Conservation (phyloP, 495 filamentous ascomycete species). For the Neurospora cerealis region DNA sequence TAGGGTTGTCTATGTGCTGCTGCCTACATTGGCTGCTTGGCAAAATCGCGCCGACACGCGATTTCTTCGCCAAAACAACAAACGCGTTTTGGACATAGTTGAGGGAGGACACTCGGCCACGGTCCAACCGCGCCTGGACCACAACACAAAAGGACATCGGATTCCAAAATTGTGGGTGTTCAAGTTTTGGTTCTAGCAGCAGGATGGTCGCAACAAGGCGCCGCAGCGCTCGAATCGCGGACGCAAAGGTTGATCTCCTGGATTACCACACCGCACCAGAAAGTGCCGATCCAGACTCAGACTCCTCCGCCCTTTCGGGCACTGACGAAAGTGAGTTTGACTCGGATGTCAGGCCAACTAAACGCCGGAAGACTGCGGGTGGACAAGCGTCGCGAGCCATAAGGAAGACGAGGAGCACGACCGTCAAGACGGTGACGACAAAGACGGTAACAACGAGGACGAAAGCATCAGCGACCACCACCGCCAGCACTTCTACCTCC, state of each 20-base stretch:
- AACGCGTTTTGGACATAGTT: neutral
- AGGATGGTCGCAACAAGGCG: neutral
- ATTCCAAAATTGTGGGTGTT: neutral
- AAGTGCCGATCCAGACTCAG: neutral
- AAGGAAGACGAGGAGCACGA: neutral
- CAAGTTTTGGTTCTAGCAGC: neutral
- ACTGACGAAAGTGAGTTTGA: neutral
- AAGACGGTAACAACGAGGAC: neutral
- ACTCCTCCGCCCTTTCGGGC: neutral
- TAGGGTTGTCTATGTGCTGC: too few species aligned
- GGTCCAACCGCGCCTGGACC: accelerated
- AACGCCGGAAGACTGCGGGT: neutral
- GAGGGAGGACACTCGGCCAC: neutral
- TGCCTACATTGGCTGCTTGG: neutral
- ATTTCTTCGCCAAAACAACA: neutral
- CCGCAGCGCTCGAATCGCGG: neutral
- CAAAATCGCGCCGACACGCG: neutral
- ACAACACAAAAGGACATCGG: neutral
- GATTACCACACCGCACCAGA: neutral
- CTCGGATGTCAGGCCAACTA: neutral
- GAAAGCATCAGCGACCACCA: neutral
- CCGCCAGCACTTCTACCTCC: neutral
- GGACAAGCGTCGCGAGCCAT: neutral
- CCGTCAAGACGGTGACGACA: neutral
- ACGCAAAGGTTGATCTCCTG: neutral